Evolutionary conservation across 2,329 filamentous ascomycete species (phyloP).

Genomic region (Ophiocordyceps robertsii): DNA sequence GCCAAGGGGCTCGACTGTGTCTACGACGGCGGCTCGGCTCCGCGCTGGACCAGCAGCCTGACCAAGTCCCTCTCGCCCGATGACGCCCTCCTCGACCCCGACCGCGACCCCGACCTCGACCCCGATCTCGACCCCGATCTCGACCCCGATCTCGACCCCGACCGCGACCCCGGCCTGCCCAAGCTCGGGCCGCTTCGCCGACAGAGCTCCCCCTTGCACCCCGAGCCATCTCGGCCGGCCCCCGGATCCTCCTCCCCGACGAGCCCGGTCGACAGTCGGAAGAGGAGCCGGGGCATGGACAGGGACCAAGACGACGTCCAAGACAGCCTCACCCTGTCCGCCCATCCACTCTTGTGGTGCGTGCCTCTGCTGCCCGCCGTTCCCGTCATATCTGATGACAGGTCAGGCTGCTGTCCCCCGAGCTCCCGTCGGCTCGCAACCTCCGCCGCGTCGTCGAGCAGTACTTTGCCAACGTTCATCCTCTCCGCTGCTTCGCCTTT

Average conservation of each 20-base stretch:
- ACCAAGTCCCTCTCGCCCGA: too few species aligned
- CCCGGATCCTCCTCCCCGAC: background rate
- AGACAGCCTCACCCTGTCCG: background rate
- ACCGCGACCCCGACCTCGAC: background rate
- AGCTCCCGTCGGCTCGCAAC: constrained; percentile 18
- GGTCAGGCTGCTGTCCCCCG: constrained; percentile 18
- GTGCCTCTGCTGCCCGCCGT: background rate
- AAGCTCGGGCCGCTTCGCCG: background rate
- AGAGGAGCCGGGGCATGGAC: background rate
- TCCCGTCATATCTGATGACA: background rate
- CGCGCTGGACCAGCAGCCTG: constrained; percentile 22
- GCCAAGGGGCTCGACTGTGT: constrained; percentile 20
- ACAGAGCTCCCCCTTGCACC: too few species aligned
- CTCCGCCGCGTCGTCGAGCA: constrained; percentile 22
- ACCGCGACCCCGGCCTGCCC: background rate
- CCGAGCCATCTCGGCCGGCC: background rate
- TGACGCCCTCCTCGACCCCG: too few species aligned
- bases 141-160: background rate
- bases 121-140: background rate
- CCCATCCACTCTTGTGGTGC: constrained; percentile 2
- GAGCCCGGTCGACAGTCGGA: background rate
- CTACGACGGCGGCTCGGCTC: constrained; percentile 23
- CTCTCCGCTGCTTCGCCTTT: constrained; percentile 26
- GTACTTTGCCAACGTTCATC: constrained; percentile 25
- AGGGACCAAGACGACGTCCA: background rate